Evolutionary conservation across 106 monocot genomes (phyloP).

Genomic region (Phalaenopsis aphrodite): DNA sequence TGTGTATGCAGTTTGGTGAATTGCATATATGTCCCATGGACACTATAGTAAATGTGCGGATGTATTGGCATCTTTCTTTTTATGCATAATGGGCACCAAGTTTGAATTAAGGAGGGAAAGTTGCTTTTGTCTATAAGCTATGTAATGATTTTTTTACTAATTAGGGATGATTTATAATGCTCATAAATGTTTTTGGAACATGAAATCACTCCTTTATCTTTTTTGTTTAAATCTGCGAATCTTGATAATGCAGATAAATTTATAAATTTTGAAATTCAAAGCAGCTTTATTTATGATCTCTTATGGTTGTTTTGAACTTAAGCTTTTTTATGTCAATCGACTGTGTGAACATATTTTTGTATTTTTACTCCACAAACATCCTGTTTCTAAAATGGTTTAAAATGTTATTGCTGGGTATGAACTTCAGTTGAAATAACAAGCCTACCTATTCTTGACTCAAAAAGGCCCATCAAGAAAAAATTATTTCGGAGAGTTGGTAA

Average conservation of each 20-base stretch:
- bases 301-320: background rate
- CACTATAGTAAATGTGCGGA: background rate
- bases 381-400: background rate
- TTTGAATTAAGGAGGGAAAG: background rate
- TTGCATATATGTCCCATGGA: too few species aligned
- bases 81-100: background rate
- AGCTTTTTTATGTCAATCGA: background rate
- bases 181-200: background rate
- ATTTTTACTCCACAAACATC: background rate
- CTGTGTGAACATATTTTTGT: background rate
- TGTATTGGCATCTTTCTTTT: background rate
- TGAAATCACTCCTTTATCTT: background rate
- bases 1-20: background rate
- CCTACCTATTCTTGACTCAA: background rate
- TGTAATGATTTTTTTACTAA: background rate
- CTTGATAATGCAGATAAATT: too few species aligned
- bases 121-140: background rate
- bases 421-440: background rate
- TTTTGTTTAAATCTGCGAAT: background rate
- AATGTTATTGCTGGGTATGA: background rate
- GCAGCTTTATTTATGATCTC: background rate
- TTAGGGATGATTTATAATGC: background rate
- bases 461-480: background rate
- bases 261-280: too few species aligned
- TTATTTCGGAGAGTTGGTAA: background rate